Evolutionary conservation across 2,329 filamentous ascomycete genomes (phyloP).

Genomic region (Aureobasidium sp.): DNA sequence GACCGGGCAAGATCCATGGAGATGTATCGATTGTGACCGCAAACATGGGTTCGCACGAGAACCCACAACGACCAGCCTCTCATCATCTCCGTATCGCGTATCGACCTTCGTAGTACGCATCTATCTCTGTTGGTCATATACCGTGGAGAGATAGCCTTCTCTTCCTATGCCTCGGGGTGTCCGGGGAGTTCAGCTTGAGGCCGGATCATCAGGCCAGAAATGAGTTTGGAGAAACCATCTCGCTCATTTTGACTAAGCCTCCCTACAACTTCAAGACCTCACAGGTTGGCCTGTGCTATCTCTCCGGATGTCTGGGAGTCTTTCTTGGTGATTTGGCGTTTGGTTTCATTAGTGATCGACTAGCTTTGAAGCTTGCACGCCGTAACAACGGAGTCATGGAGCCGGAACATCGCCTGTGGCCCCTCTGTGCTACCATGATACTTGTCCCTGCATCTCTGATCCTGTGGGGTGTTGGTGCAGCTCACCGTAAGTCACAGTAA

Average conservation of each 20-base stretch:
- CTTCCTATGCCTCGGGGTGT: no score
- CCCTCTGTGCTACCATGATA: slow-evolving; percentile 38
- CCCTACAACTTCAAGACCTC: slow-evolving; percentile 41
- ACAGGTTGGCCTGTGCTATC: slow-evolving; percentile 38
- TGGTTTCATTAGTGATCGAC: slow-evolving; percentile 44
- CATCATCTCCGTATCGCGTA: no score
- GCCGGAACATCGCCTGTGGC: slow-evolving; percentile 46
- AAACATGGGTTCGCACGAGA: no score
- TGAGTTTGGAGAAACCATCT: slow-evolving; percentile 14
- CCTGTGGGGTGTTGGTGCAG: slow-evolving; percentile 40
- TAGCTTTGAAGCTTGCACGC: slow-evolving; percentile 42
- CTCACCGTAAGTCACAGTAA: background rate
- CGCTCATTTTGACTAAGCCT: slow-evolving; percentile 24
- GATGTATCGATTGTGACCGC: no score
- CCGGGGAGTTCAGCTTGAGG: no score
- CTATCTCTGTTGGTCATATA: no score
- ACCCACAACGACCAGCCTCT: no score
- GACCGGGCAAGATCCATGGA: no score
- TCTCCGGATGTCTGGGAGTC: slow-evolving; percentile 33
- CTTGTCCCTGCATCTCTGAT: slow-evolving; percentile 39
- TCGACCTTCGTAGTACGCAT: no score
- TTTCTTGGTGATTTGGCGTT: slow-evolving; percentile 33
- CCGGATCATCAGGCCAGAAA: no score
- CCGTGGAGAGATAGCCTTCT: no score
- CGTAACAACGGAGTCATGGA: slow-evolving; percentile 47